Base-by-base conservation (phyloP, 176 grass and related monocot species). In the Microstegium vimineum region DNA sequence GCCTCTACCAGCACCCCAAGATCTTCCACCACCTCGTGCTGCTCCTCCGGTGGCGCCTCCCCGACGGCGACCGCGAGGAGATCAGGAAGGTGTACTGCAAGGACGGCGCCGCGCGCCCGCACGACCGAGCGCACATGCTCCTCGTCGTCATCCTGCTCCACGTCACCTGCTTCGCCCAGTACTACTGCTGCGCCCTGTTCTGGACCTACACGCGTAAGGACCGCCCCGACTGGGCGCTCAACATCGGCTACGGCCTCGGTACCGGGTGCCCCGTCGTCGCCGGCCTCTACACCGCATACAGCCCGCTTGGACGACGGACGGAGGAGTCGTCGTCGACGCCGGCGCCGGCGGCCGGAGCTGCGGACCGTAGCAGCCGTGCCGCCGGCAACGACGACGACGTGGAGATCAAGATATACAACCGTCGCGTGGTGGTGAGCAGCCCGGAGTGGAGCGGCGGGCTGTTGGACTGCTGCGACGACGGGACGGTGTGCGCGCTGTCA, bases 391-490 rank as follows among this genome's bases (percentile, higher is more conserved):
- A 59, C 47, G 40, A 22, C 28, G 22, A 72, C 35, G 75, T 79
- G 7, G 93, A 92, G 79, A 88, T 90, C 47, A 88, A 30, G 79
- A 71, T 84, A 18, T 93, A 92, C 85, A 93, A 90, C 82, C 82
- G 85, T 17, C 90, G 86, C 20, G 87, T 95, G 49, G 90, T 95
- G 73, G 93, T 83, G 82, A 86, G 90, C 22, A 92, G 89, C 59
- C 91, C 93, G 13, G 89, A 94, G 64, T 99, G 96, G 96, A 93
- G 92, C 61, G 96, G 96, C 42, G 96, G 93, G 30, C 47, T 95
- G 17, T 83, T 83, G 41, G 96, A 99, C 85, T 99, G 93, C 84
- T 90, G 93, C 78, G 93, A 99, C 74, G 96, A 99, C 80, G 62
- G 45, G 2, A 92, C 93, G 4, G 93, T 89, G 52, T 99, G 87